A percentile compares a stretch with the other conserved stretches of the same genome.
phyloP scores from a whole-genome alignment of 371 early-diverging fungal species.

The Thermomucor indicae-seudaticae region DNA sequence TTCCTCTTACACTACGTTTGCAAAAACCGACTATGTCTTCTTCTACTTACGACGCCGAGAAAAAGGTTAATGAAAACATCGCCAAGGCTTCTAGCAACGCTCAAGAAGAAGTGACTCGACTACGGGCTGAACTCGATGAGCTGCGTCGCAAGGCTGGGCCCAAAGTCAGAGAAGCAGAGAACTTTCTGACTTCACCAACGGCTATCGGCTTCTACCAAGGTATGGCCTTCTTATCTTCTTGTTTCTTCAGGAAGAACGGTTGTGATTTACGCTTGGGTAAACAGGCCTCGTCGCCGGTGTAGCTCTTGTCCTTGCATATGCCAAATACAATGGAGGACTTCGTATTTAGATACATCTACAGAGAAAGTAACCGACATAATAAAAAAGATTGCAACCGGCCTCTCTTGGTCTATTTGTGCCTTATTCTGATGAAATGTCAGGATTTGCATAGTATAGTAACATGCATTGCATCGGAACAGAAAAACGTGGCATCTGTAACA shows the following conservation, averaged over 20 bases:
- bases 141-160: slow-evolving; percentile 26
- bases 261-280: neutral
- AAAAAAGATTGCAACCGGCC: neutral
- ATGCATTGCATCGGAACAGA: neutral
- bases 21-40: neutral
- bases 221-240: neutral
- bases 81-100: slow-evolving; percentile 19
- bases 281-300: slow-evolving; percentile 10
- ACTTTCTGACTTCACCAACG: slow-evolving; percentile 25
- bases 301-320: slow-evolving; percentile 7
- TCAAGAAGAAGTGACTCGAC: slow-evolving; percentile 24
- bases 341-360: slow-evolving; percentile 4
- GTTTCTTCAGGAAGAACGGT: neutral
- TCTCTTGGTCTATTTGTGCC: too few relatives aligned
- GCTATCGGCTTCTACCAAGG: slow-evolving; percentile 35
- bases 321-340: slow-evolving; percentile 11
- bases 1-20: neutral
- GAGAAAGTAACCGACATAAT: neutral
- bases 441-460: neutral
- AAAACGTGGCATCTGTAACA: neutral
- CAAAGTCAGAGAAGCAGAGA: slow-evolving; percentile 27
- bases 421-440: neutral
- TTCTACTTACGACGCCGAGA: slow-evolving; percentile 4
- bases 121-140: slow-evolving; percentile 29
- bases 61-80: slow-evolving; percentile 14